phyloP scores from a whole-genome alignment of 441 rosid genomes.

The Iberis amara region DNA sequence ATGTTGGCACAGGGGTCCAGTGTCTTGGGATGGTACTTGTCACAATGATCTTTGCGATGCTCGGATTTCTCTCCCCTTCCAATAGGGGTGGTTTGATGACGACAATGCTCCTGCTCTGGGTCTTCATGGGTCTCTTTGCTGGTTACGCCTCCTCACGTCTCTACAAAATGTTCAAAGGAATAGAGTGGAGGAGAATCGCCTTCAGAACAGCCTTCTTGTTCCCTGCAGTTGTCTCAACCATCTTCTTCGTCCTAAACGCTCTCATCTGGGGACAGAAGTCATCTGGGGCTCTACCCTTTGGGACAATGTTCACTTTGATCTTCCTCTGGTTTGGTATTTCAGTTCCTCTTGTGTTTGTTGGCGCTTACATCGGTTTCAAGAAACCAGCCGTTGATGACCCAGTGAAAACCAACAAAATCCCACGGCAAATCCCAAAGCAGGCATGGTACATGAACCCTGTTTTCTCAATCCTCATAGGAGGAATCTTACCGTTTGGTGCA shows the following conservation, averaged over 20 bases:
- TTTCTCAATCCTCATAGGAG: slow-evolving; percentile 58
- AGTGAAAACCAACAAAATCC: slow-evolving; percentile 64
- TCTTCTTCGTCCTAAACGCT: slow-evolving; percentile 56
- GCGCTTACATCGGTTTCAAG: slow-evolving; percentile 49
- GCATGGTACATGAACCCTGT: slow-evolving; percentile 70
- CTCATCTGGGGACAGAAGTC: slow-evolving; percentile 71
- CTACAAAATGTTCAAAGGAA: slow-evolving; percentile 59
- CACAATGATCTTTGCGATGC: slow-evolving; percentile 58
- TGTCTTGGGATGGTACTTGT: slow-evolving; percentile 58
- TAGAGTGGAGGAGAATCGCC: slow-evolving; percentile 58
- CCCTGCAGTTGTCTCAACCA: slow-evolving; percentile 51
- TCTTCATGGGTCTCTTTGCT: slow-evolving; percentile 66
- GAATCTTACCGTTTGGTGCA: slow-evolving; percentile 62
- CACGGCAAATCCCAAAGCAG: slow-evolving; percentile 66
- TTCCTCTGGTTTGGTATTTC: slow-evolving; percentile 68
- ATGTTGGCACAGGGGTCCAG: slow-evolving; percentile 64
- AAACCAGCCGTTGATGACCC: slow-evolving; percentile 63
- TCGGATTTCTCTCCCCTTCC: slow-evolving; percentile 66
- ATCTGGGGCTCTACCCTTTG: slow-evolving; percentile 65
- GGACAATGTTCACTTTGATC: slow-evolving; percentile 62
- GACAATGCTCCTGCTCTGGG: slow-evolving; percentile 61
- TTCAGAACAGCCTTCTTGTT: slow-evolving; percentile 56
- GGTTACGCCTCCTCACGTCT: slow-evolving; percentile 55
- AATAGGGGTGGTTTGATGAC: slow-evolving; percentile 69
- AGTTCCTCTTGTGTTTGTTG: slow-evolving; percentile 58